These are phyloP conservation scores for Pleurotus ostreatus DNA, from an alignment of 768 basidiomycete genomes.

Conservation along the genomic window DNA sequence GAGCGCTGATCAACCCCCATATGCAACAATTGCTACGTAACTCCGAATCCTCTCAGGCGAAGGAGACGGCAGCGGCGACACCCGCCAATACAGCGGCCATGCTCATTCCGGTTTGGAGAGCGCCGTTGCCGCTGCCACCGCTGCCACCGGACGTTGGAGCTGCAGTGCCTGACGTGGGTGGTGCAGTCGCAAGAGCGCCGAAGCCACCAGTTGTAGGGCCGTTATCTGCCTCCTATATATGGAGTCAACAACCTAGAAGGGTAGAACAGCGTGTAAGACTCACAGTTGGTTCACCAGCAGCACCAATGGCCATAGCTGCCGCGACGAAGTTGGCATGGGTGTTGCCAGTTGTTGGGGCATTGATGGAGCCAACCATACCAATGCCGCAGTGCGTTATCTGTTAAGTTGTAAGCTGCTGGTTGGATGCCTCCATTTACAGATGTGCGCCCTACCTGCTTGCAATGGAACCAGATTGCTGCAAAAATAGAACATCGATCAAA, in stretches of 20 bases:
- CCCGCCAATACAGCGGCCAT: background rate
- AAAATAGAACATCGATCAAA: background rate
- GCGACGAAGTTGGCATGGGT: slow-evolving; percentile 35
- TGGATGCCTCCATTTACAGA: background rate
- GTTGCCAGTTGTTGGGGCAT: slow-evolving; percentile 42
- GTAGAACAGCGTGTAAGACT: slow-evolving; percentile 8
- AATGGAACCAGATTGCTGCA: slow-evolving; percentile 57
- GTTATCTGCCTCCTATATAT: slow-evolving; percentile 16
- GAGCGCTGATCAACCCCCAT: no score
- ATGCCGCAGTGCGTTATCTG: slow-evolving; percentile 40
- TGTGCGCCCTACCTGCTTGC: slow-evolving; percentile 32
- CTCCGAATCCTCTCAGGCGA: background rate
- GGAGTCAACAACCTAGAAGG: slow-evolving; percentile 22
- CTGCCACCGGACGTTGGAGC: background rate
- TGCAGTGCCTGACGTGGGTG: slow-evolving; percentile 16
- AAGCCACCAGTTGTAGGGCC: slow-evolving; percentile 21
- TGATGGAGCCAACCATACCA: slow-evolving; percentile 50
- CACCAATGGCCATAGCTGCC: slow-evolving; percentile 35
- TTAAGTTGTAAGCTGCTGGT: background rate
- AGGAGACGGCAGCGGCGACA: background rate
- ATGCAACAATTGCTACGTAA: no score
- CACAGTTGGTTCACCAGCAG: slow-evolving; percentile 27
- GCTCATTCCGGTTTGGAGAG: background rate
- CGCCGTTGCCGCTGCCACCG: background rate
- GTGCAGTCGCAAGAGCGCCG: slow-evolving; percentile 15